Evolutionary conservation across 78 protist species (phyloP), one percentile per base, ranked within the genome.

Genomic region (Dictyostelium purpureum): DNA sequence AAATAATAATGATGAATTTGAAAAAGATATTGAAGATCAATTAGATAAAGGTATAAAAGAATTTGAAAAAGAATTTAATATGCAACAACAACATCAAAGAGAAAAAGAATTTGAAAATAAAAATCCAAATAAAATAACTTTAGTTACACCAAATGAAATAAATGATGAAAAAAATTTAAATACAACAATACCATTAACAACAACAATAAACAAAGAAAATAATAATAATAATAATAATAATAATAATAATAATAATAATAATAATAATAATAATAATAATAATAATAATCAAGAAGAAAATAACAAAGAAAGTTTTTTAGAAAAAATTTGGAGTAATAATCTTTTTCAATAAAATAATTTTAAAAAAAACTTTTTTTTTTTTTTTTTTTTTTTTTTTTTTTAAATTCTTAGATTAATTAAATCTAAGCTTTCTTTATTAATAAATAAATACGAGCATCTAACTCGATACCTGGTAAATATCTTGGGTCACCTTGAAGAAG

Each of bases 401-500:
- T n/a, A n/a, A n/a, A n/a, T n/a, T n/a, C n/a, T n/a, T n/a, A n/a
- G n/a, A n/a, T n/a, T n/a, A n/a, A n/a, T n/a, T n/a, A n/a, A n/a
- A n/a, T n/a, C n/a, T 81, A 88, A 40, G 79, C 65, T 51, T 88
- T 88, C 43, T 88, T 88, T 9, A 88, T 77, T 49, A 88, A 74
- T 31, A 88, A 71, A 71, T 88, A 88, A 56, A 88, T 74, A 45
- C 94, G 67, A 43, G 77, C 70, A 59, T 88, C 94, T 49, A 88
- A 77, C 43, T 77, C 94, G 4, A 88, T 1, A 65, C 94, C 94
- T 51, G 49, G 49, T 31, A 97, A 43, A 28, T 96, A 69, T 24
- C 87, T 65, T 14, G 93, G 93, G 56, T 96, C 97, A 51, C 98
- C 98, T 40, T 52, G 79, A 16, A 98, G 49, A 26, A 90, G 33